Base-by-base conservation (phyloP, 2,329 filamentous ascomycete species). In the Drechmeria coniospora region DNA sequence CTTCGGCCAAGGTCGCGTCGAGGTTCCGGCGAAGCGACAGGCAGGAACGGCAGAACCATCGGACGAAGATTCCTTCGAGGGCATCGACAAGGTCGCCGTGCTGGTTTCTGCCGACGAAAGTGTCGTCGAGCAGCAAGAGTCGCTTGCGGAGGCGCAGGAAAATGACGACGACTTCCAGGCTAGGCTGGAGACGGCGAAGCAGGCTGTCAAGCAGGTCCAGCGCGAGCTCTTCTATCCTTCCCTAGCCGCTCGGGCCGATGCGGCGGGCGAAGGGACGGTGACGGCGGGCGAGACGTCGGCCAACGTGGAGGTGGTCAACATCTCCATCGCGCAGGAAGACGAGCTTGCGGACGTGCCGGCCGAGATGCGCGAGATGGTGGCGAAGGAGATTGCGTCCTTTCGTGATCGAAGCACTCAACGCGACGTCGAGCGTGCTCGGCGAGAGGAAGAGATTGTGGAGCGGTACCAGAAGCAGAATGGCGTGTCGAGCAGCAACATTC, bases 331-430 rank as follows among this genome's bases (percentile, higher is more conserved):
- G 1, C 71, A 79, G 28, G 90, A 98, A 36, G 92, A 98, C 45
- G 90, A 98, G 46, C 63, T 98, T 17, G 78, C 86, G 13, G 90
- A 98, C 44, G 94, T 98, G 26, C 90, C 90, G 0, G 78, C 82
- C 1, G 90, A 95, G 48, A 92, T 93, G 83, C 76, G 90, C 15
- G 90, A 92, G 48, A 86, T 83, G 0, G 90, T 98, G 11, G 82
- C 90, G 0, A 78, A 78, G 32, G 92, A 98, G 50, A 98, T 98
- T 43, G 76, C 83, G 0, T 81, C 86, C 0, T 98, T 98, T 60
- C 70, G 90, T 38, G 90, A 98, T 39, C 70, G 87, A 13, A 94
- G 87, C 41, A 93, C 75, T 33, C 74, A 79, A 35, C 69, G 87
- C 21, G 90, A 98, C 46, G 59, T 92, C 45, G 90, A 98, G 51